Evolutionary conservation across 441 rosid genomes (phyloP), one percentile per base, ranked within the genome.

Genomic region (Populus hybrid): DNA sequence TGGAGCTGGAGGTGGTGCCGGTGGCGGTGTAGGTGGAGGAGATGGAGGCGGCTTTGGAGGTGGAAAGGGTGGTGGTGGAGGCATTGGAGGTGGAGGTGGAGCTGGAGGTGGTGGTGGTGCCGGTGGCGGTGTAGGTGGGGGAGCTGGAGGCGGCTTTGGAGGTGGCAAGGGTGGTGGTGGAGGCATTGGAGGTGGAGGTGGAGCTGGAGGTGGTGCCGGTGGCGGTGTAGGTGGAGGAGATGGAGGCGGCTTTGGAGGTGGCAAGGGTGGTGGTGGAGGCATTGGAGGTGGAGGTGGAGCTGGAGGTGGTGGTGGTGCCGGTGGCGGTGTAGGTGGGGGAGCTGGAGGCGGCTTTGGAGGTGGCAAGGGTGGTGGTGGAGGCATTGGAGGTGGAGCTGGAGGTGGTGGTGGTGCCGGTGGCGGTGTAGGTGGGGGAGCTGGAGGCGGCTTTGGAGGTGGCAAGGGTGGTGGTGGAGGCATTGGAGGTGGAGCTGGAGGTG

Each of bases 401-500:
- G 71, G n/a, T 6, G 77, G 77, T 8, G 71, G 71, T 0, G 70
- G 71, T 18, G 67, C 40, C 6, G 75, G 75, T 11, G 75, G 67
- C 7, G 75, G 75, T 2, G 32, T 59, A 34, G 75, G 67, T 6
- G 74, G 64, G 2, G 69, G 69, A 9, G 30, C 26, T 2, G 74
- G 74, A 12, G 42, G 66, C 18, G 76, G 68, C 8, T n/a, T 59
- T 3, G 67, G 67, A 18, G 75, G 40, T 0, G 67, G 75, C 8
- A 53, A 57, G 8, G 75, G 67, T 2, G 64, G 36, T 3, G 65
- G 75, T 2, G 30, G 30, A 8, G 74, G 74, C 26, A 30, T 40
- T 4, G 76, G 79, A 16, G 75, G 80, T 4, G n/a, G 69, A 18
- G 21, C 3, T 20, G 78, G 71, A 28, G 71, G n/a, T 6, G 77